Evolutionary conservation across 306 rosid genomes (phyloP), one percentile per base, ranked within the genome.

Genomic region (Rubus parviflorus): DNA sequence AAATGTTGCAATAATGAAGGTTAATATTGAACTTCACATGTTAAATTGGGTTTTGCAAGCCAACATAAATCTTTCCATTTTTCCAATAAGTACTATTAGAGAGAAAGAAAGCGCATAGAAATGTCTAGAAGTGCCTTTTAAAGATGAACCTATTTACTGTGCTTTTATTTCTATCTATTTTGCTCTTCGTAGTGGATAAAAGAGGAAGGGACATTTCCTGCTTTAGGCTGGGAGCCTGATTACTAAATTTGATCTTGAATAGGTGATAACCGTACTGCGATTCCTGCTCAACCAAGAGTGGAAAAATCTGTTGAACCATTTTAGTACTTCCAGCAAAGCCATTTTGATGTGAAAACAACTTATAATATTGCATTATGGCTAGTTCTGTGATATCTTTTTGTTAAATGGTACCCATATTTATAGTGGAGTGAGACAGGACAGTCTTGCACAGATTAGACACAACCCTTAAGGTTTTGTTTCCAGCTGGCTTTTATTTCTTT

Each of bases 1-100:
- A 74, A 95, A 95, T 87, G 75, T 90, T 77, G 97, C 97, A 77
- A 89, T 92, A 54, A 95, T 95, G 99, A 90, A 95, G 99, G 99
- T 95, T 35, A 77, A 53, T 58, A 74, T 40, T 80, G 66, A 83
- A 68, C 60, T 64, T 68, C 72, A 61, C 77, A 14, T 78, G 77
- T n/a, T 75, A 5, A 66, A 42, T 63, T 72, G 38, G 25, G 20
- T 30, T 42, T 82, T 72, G 41, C 12, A 2, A n/a, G 54, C 74
- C 74, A 76, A 81, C 38, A 15, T 38, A 77, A 75, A 58, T 64
- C 37, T 52, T 42, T 75, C 75, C 43, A 60, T 80, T 74, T 79
- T 74, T 57, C 23, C 37, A 56, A 56, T 25, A 3, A 40, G 19
- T 54, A 20, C 15, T 73, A 56, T 15, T 53, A 12, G 15, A 57